A percentile compares a stretch with the other conserved stretches of the same genome.
Conservation (phyloP, 306 rosid species). For the Trichosanthes cucumerina region DNA sequence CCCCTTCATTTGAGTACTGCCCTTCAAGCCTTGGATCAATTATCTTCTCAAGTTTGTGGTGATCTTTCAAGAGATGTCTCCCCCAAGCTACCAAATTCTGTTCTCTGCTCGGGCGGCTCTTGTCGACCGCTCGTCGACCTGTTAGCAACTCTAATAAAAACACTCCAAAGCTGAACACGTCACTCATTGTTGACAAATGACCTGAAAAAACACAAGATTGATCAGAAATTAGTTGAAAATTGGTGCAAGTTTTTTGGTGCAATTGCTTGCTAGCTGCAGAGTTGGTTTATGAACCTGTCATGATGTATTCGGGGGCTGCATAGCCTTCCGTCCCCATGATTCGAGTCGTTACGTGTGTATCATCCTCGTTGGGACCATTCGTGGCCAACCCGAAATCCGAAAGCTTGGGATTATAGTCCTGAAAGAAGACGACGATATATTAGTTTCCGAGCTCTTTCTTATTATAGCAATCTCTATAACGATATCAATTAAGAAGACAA, state of each 20-base stretch:
- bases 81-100: slow-evolving; percentile 87
- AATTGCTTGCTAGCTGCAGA: not conserved
- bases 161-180: slow-evolving; percentile 78
- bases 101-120: slow-evolving; percentile 47
- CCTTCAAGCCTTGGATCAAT: slow-evolving; percentile 79
- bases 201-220: slow-evolving; percentile 26
- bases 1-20: slow-evolving; percentile 63
- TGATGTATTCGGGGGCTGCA: slow-evolving; percentile 88
- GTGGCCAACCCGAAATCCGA: slow-evolving; percentile 91
- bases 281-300: slow-evolving; percentile 31
- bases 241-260: not conserved
- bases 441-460: not conserved
- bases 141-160: slow-evolving; percentile 78
- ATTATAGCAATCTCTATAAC: not conserved
- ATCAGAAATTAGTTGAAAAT: not conserved
- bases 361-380: slow-evolving; percentile 63
- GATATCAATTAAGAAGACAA: not conserved
- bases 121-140: slow-evolving; percentile 60
- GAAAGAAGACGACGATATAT: not conserved
- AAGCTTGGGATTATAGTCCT: slow-evolving; percentile 76
- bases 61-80: slow-evolving; percentile 55
- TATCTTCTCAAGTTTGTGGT: slow-evolving; percentile 47
- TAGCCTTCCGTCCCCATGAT: slow-evolving; percentile 92
- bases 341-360: slow-evolving; percentile 48
- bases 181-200: slow-evolving; percentile 72